Conservation (phyloP, 2,329 filamentous ascomycete species). For the Alternaria infectoria region DNA sequence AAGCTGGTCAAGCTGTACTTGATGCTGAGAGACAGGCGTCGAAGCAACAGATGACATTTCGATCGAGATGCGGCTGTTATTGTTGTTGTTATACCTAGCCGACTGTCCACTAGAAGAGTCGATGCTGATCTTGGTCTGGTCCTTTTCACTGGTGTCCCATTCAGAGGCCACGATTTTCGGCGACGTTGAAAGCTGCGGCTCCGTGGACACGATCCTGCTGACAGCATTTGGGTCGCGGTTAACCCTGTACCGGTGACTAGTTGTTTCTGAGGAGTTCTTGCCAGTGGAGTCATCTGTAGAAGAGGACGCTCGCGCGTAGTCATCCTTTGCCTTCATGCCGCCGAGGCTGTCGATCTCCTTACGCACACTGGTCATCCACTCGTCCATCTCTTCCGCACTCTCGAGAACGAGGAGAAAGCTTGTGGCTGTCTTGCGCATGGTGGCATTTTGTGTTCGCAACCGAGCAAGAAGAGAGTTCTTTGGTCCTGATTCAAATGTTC, state of each 20-base stretch:
- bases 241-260: constrained; percentile 47
- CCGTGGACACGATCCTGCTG: constrained; percentile 41
- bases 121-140: constrained; percentile 35
- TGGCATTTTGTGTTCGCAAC: constrained; percentile 64
- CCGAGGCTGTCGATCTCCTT: constrained; percentile 73
- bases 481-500: constrained; percentile 48
- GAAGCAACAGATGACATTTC: constrained; percentile 46
- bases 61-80: constrained; percentile 39
- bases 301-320: constrained; percentile 35
- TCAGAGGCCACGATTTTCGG: constrained; percentile 40
- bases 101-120: constrained; percentile 42
- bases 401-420: constrained; percentile 77
- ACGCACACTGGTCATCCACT: constrained; percentile 73
- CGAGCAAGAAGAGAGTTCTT: constrained; percentile 70
- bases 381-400: constrained; percentile 74
- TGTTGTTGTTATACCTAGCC: constrained; percentile 28
- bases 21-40: constrained; percentile 44
- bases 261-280: constrained; percentile 34
- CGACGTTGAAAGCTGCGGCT: constrained; percentile 41
- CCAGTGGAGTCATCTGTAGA: constrained; percentile 34
- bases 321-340: constrained; percentile 61
- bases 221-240: constrained; percentile 43
- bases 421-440: constrained; percentile 62
- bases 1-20: constrained; percentile 45
- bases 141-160: constrained; percentile 37